phyloP scores from a whole-genome alignment of 2,329 filamentous ascomycete genomes.

The Nothophaeocryptopus gaeumannii region DNA sequence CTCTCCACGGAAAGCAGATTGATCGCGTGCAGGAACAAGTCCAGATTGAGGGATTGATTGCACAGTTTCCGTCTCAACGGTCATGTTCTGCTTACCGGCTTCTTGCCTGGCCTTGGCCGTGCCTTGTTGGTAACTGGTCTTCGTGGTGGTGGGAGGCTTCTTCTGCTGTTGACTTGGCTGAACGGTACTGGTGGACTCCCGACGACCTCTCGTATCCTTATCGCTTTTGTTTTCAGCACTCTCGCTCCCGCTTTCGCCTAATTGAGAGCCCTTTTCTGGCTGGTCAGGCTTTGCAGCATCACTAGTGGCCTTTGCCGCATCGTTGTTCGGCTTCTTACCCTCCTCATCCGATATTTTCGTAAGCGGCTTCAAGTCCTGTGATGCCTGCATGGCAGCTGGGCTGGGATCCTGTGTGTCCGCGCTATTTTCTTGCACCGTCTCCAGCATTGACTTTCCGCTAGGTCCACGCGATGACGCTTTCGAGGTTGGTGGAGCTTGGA shows the following conservation, averaged over 20 bases:
- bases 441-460: constrained; percentile 58
- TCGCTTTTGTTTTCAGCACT: constrained; percentile 59
- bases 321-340: constrained; percentile 32
- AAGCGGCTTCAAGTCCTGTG: constrained; percentile 32
- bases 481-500: constrained; percentile 33
- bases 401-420: constrained; percentile 62
- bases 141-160: constrained; percentile 48
- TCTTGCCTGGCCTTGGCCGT: constrained; percentile 63
- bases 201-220: constrained; percentile 29
- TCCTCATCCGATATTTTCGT: constrained; percentile 27
- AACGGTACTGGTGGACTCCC: constrained; percentile 27
- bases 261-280: constrained; percentile 22
- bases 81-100: constrained; percentile 88
- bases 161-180: constrained; percentile 6
- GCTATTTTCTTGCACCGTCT: constrained; percentile 69
- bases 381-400: constrained; percentile 46
- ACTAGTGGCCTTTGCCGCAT: constrained; percentile 37
- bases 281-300: constrained; percentile 19
- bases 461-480: constrained; percentile 41
- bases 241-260: constrained; percentile 62
- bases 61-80: constrained; percentile 94
- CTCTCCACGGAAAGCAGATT: constrained; percentile 59
- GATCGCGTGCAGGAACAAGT: constrained; percentile 58
- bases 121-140: constrained; percentile 65
- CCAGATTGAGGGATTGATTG: constrained; percentile 82